Conservation (phyloP, 1,139 yeast genomes). For the Candida sp. region DNA sequence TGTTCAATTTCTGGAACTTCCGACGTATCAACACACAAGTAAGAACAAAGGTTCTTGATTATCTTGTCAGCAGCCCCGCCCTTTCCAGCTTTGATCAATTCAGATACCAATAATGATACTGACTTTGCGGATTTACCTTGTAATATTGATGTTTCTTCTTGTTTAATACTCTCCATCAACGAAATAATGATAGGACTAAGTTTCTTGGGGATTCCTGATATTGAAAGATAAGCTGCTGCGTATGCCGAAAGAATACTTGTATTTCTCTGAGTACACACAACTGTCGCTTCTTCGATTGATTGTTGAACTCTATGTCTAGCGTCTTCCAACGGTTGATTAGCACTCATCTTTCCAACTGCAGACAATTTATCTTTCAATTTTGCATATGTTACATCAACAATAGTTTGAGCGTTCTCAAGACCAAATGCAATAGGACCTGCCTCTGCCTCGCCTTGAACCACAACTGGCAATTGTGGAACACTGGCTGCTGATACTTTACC, state of each 20-base stretch:
- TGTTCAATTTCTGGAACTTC: constrained; percentile 93
- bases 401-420: constrained; percentile 69
- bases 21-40: constrained; percentile 90
- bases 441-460: constrained; percentile 91
- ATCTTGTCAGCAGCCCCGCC: constrained; percentile 81
- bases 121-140: constrained; percentile 74
- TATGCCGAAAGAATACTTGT: constrained; percentile 68
- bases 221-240: constrained; percentile 69
- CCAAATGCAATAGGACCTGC: constrained; percentile 96
- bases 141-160: constrained; percentile 62
- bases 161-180: constrained; percentile 89
- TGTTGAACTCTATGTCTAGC: constrained; percentile 64
- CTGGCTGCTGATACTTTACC: constrained; percentile 76
- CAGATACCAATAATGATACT: constrained; percentile 58
- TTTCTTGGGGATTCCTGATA: constrained; percentile 73
- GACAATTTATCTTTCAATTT: constrained; percentile 62
- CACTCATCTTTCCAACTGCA: constrained; percentile 70
- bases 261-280: constrained; percentile 51
- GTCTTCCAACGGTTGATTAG: constrained; percentile 75
- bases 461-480: constrained; percentile 80
- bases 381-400: constrained; percentile 62
- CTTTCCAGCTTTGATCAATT: constrained; percentile 57
- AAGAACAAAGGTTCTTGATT: constrained; percentile 86
- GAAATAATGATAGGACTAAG: constrained; percentile 87
- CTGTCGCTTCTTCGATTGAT: constrained; percentile 70